Evolutionary conservation across 805 yeast species (phyloP), one percentile per base, ranked within the genome.

Genomic region (Metschnikowia henanensis): DNA sequence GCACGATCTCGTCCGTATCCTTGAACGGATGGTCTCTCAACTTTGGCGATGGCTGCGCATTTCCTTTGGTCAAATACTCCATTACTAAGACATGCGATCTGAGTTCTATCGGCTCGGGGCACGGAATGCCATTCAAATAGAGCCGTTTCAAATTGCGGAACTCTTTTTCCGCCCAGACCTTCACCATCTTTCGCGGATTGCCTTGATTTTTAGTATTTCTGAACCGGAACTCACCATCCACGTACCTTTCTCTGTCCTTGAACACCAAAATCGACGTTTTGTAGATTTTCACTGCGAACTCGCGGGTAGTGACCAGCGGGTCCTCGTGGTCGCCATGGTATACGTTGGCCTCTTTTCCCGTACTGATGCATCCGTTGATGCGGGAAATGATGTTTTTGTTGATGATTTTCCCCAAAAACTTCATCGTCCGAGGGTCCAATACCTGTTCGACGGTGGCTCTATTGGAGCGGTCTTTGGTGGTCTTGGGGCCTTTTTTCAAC

Each of bases 311-410:
- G 4, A 60, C 57, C 20, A 36, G 51, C 1, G 62, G 57, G 43
- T 74, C 70, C 10, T 95, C 97, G 59, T 87, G 92, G 53, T 69
- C 73, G 15, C 73, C 76, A 49, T 70, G 76, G 61, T 94, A 94
- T 0, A 94, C 97, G 59, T 94, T 94, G n/a, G 99, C 99, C 65
- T 94, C 99, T 63, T 94, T 94, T 37, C 99, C 99, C 0, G 99
- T 94, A 56, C 94, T 83, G 37, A 94, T 75, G 62, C 98, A 94
- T 10, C 99, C 99, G 56, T 91, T 88, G 56, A 94, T 83, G 53
- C 86, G 81, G 2, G 94, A 81, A 26, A 94, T 80, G 5, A 87
- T 77, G 4, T 96, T 96, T 55, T 87, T 83, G 58, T 83, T 87
- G 63, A 88, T 83, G 62, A 94, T 73, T 49, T 87, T 88, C 41